Evolutionary conservation across 2,329 filamentous ascomycete species (phyloP).

Genomic region (Talaromyces sp.): DNA sequence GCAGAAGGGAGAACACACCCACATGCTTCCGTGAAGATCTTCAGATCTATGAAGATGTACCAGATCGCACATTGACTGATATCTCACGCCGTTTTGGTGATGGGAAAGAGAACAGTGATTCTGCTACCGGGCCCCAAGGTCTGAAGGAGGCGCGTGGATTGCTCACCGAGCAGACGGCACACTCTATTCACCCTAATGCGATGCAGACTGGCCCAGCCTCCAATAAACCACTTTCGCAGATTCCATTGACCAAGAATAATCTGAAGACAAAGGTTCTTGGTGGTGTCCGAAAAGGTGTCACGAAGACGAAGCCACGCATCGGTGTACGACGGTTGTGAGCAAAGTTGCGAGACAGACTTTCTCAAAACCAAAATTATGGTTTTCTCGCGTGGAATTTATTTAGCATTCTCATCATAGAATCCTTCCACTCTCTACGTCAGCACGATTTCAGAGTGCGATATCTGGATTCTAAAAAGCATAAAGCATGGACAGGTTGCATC

Average conservation of each 20-base stretch:
- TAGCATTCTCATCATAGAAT: too few species aligned
- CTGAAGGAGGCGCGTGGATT: constrained; percentile 18
- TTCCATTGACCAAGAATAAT: constrained; percentile 8
- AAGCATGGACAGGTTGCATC: constrained; percentile 1
- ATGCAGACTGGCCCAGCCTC: not conserved
- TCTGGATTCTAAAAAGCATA: not conserved
- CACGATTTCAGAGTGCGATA: too few species aligned
- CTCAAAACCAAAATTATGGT: not conserved
- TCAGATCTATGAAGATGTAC: constrained; percentile 37
- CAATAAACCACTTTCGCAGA: not conserved
- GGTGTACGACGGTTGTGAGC: constrained; percentile 40
- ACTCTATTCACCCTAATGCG: not conserved
- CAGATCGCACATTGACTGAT: constrained; percentile 19
- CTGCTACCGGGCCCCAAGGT: constrained; percentile 4
- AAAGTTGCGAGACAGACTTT: not conserved
- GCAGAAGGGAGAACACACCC: constrained; percentile 27
- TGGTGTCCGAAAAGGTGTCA: constrained; percentile 26
- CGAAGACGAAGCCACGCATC: constrained; percentile 38
- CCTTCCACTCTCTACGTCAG: too few species aligned
- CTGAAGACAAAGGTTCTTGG: constrained; percentile 26
- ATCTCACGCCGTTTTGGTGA: constrained; percentile 17
- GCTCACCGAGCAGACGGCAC: constrained; percentile 4
- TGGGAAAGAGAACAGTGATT: constrained; percentile 29
- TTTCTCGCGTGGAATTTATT: not conserved
- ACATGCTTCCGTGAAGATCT: constrained; percentile 30